Evolutionary conservation across 768 basidiomycete genomes (phyloP), one percentile per base, ranked within the genome.

Genomic region (Gautieria morchelliformis): DNA sequence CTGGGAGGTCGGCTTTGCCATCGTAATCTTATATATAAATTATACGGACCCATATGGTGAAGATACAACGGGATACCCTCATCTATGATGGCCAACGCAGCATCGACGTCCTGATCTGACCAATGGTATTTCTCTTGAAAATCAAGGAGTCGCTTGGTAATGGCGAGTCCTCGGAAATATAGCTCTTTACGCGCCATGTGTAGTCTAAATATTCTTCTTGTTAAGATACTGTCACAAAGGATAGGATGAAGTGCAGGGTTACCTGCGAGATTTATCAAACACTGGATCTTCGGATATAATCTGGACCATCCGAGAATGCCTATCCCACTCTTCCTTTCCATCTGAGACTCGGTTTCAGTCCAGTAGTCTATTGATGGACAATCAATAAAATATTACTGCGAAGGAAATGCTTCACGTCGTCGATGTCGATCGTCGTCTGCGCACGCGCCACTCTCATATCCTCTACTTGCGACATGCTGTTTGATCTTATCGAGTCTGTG

Each of bases 251-350:
- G 27, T 11, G 32, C 6, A 48, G 17, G 52, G 63, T 53, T 56
- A 84, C 85, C 78, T 77, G 32, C 70, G 63, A 0, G 76, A 71
- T 64, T 84, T 85, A 65, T 84, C 78, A 53, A 87, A 86, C 14
- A 74, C 66, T 0, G 79, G 75, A 56, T 88, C 86, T 8, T 70
- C 69, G 37, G 76, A 69, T 48, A 89, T 64, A 10, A 82, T 61
- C 1, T 65, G 58, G 11, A 78, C 71, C 1, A 87, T 66, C 24
- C 68, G 69, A 22, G 72, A 59, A 39, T 75, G 77, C 41, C 65
- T 74, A n/a, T 75, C 65, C 83, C 81, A 87, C 50, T 74, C 74
- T 1, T 63, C 64, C 17, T 68, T 62, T 15, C 79, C 78, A 63
- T 75, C 85, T 87, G n/a, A 10, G 48, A 35, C 17, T 17, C 24